Conservation (phyloP, 352 stramenopile species). For the Pythium grandisporangium region DNA sequence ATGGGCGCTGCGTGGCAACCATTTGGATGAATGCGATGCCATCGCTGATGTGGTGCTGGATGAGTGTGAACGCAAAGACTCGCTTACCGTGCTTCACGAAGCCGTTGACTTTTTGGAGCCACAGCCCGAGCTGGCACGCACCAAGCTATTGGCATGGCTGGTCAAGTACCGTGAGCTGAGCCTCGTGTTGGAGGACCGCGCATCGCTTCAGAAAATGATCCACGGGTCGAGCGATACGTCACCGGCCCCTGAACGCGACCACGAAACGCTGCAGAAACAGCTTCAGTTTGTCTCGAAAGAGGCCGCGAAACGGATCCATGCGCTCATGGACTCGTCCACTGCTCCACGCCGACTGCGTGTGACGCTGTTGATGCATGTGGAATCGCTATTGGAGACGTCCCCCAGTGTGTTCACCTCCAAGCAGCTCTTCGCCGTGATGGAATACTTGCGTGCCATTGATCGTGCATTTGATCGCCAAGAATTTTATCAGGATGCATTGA, state of each 20-base stretch:
- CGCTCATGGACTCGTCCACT: slow-evolving; percentile 31
- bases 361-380: slow-evolving; percentile 31
- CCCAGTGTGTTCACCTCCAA: slow-evolving; percentile 39
- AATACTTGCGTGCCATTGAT: slow-evolving; percentile 52
- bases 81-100: slow-evolving; percentile 42
- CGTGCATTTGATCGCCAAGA: slow-evolving; percentile 49
- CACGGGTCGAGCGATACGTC: neutral
- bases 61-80: slow-evolving; percentile 25
- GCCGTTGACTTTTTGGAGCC: slow-evolving; percentile 60
- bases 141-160: slow-evolving; percentile 46
- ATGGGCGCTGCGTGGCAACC: slow-evolving; percentile 52
- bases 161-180: slow-evolving; percentile 61
- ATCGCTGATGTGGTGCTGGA: slow-evolving; percentile 46
- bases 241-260: slow-evolving; percentile 12
- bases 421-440: slow-evolving; percentile 54
- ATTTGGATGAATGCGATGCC: slow-evolving; percentile 43
- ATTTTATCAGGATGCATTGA: slow-evolving; percentile 28
- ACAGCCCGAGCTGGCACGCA: slow-evolving; percentile 27
- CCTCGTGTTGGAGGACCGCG: slow-evolving; percentile 55
- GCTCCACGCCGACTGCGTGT: slow-evolving; percentile 33
- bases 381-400: slow-evolving; percentile 33
- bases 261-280: slow-evolving; percentile 23
- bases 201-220: slow-evolving; percentile 27
- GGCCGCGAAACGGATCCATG: slow-evolving; percentile 45
- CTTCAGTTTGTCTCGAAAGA: slow-evolving; percentile 51